Evolutionary conservation across 2,329 filamentous ascomycete species (phyloP), one percentile per base, ranked within the genome.

Genomic region (Trichoderma lentiforme): DNA sequence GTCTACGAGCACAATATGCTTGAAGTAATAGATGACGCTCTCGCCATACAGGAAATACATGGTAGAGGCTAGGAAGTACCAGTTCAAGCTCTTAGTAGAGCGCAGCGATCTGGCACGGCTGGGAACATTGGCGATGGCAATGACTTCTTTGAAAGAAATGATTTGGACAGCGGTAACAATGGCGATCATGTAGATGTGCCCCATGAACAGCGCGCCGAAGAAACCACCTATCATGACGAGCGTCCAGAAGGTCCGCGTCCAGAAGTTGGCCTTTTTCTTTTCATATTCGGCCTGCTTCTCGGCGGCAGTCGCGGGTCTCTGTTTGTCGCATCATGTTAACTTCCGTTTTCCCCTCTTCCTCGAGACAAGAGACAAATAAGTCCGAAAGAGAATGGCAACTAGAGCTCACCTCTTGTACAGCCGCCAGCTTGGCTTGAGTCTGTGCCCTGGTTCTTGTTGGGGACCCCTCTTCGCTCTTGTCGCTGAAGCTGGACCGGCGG

Each of bases 31-130:
- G 79, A 99, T 97, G 79, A 99, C 95, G 78, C 94, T 98, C 84
- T 99, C 96, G 79, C 96, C 96, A 80, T 99, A 99, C 65, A 99
- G 87, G 78, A 97, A 99, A 86, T 99, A 99, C 95, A 99, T 98
- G 76, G 95, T 97, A 30, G 93, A 94, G n/a, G 94, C 96, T 69
- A 99, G 88, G 86, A 97, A 99, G 83, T 99, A 99, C 96, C 96
- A 99, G 83, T 98, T 98, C 77, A 99, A 86, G 76, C 93, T 94
- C 86, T 98, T 98, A 75, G 95, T 98, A 77, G 97, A 97, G 72
- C 92, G 92, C 73, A 99, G 87, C 80, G 95, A 94, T 79, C 95
- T 92, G 74, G 95, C 95, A 78, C 93, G 91, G 81, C 93, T 97
- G 69, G 96, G 95, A 8, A 98, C 94, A 80, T 95, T 97, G 76